Base-by-base conservation (phyloP, 164 flowering plant genomes). In the Hamamelis virginiana region DNA sequence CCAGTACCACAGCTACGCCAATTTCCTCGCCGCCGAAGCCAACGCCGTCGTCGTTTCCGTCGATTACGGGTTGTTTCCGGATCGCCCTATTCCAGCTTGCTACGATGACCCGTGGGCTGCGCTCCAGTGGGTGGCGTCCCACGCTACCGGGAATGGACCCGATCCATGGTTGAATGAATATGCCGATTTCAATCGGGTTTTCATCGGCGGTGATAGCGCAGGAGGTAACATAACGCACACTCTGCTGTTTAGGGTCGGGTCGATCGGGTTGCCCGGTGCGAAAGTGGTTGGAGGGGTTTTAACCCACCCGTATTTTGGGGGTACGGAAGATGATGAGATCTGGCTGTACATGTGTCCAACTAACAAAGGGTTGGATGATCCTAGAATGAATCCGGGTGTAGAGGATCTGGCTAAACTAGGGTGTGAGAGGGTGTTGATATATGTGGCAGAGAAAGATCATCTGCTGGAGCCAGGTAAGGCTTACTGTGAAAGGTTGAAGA, bases 51-150 rank as follows among this genome's bases (percentile, higher is more conserved):
- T 74, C 13, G 72, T 80, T 3, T 84, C 84, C 3, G 74, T 84
- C 0, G 81, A 79, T 15, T 84, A 82, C 71, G 43, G 88, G n/a
- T 70, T 74, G 0, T 69, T 64, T 45, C 87, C 85, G 14, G 81
- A 74, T 21, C 67, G 69, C 10, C 84, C 80, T 1, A 22, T 84
- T 2, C 84, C 86, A 0, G 71, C 71, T 1, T 72, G 77, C 10
- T 78, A 78, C 69, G 78, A 84, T 25, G 82, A 81, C 47, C 66
- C 73, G 3, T 79, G 80, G 80, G 69, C 70, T 14, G 72, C 77
- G 6, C 59, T 82, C 18, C 57, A 70, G 11, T 79, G 82, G 82
- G 74, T 75, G 23, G 75, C 69, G 16, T 43, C 81, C 12, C 82
- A 79, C 61, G 60, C 61, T 1, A 25, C 25, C 16, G 73, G 72